Evolutionary conservation across 1,284 basidiomycete species (phyloP), one percentile per base, ranked within the genome.

Genomic region (Thelephora terrestris): DNA sequence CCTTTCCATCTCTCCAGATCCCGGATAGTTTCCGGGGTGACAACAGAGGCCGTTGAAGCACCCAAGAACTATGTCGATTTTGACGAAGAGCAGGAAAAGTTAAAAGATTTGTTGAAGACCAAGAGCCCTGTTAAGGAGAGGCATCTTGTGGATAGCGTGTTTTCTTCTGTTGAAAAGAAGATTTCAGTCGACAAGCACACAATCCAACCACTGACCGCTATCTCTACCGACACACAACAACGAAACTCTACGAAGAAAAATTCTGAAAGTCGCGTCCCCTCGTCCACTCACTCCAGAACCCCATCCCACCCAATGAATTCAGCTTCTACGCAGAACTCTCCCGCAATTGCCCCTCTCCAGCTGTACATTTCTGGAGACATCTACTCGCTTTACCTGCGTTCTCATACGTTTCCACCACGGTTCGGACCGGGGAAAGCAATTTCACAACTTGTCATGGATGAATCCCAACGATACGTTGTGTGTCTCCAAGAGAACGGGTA

Each of bases 61-160:
- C 78, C 83, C 0, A 85, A 78, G 64, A 85, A 79, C 55, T 80
- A 75, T 56, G 79, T 88, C 3, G 85, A 89, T 56, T 86, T 79
- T 50, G 85, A 88, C 3, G 82, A 86, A 38, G 86, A 89, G 58
- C 71, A 81, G 5, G 81, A 78, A 48, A 79, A 78, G 55, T 69
- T 89, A 52, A 85, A 84, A 58, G 80, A 76, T 35, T 70, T 88
- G 60, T 62, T 89, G 25, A 79, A 78, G 57, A 75, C 74, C 20
- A 73, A 64, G 44, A 60, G 64, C 23, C 18, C 21, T 9, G 66
- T 65, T 17, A 74, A 69, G 54, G 73, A 75, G 42, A 71, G 66
- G 47, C 38, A 56, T 29, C 53, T 65, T 24, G 55, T 56, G 24
- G 71, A 71, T n/a, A 49, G 62, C 18, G 37, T 64, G 5, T 40